These are phyloP conservation scores for Turritis glabra DNA, from an alignment of 345 rosid genomes.

Conservation along the genomic window DNA sequence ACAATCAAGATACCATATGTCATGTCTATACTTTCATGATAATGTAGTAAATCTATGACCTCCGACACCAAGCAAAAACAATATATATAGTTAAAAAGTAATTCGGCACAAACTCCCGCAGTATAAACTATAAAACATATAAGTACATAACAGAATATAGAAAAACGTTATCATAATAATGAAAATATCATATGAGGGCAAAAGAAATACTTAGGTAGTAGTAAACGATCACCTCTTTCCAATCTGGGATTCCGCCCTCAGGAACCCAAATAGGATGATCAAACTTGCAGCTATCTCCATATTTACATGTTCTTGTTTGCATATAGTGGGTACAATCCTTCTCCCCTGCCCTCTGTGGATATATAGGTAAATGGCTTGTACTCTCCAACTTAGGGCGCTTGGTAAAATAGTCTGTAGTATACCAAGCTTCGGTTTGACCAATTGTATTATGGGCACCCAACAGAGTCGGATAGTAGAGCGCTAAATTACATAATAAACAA, in stretches of 20 bases:
- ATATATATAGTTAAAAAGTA: constrained; percentile 6
- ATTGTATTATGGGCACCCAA: constrained; percentile 77
- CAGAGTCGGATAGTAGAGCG: constrained; percentile 81
- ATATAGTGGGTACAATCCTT: constrained; percentile 99
- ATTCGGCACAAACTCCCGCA: not conserved
- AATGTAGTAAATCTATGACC: constrained; percentile 13
- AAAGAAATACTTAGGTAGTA: constrained; percentile 46
- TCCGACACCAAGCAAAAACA: constrained; percentile 27
- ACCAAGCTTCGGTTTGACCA: constrained; percentile 98
- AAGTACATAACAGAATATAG: constrained; percentile 26
- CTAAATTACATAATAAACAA: constrained; percentile 79
- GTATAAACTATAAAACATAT: constrained; percentile 18
- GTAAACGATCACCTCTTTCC: constrained; percentile 99
- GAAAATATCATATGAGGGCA: constrained; percentile 24
- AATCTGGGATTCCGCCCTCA: constrained; percentile 99
- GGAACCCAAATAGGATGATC: constrained; percentile 99
- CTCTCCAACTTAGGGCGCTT: constrained; percentile 93
- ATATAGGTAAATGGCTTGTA: constrained; percentile 79
- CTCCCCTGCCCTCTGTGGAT: constrained; percentile 98
- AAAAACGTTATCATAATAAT: constrained; percentile 12
- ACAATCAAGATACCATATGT: constrained; percentile 17
- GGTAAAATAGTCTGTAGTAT: constrained; percentile 66
- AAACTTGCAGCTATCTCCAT: constrained; percentile 98
- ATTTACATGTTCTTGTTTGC: constrained; percentile 98
- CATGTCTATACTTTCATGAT: not conserved